Evolutionary conservation across 306 rosid genomes (phyloP).

Genomic region (Cucumis melo): DNA sequence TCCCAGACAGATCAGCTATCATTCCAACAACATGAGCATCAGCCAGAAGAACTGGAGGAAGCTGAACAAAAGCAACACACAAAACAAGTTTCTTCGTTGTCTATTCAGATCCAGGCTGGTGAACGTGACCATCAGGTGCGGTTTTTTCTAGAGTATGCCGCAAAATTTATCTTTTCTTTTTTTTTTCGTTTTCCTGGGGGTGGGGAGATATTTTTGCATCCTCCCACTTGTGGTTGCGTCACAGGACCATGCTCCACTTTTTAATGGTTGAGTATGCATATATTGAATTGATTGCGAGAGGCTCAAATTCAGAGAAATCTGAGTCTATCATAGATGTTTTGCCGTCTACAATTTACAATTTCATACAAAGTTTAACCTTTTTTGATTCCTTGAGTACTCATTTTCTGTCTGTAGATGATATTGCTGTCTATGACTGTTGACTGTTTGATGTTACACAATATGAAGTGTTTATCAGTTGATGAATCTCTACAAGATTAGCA

Average conservation of each 20-base stretch:
- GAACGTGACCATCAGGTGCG: conserved; percentile 19
- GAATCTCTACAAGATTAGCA: neutral
- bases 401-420: neutral
- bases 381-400: neutral
- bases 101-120: conserved; percentile 10
- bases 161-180: too few species aligned
- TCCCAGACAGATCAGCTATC: conserved; percentile 15
- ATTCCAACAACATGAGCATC: conserved; percentile 9
- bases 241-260: neutral
- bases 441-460: neutral
- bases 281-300: neutral
- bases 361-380: neutral
- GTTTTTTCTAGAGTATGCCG: neutral
- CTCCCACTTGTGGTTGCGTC: neutral
- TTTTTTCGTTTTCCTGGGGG: too few species aligned
- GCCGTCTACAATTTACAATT: neutral
- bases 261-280: neutral
- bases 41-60: conserved; percentile 22
- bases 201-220: neutral
- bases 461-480: neutral
- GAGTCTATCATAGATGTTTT: neutral
- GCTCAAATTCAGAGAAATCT: neutral
- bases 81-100: conserved; percentile 10
- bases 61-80: conserved; percentile 15
- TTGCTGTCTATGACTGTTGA: neutral